phyloP scores from a whole-genome alignment of 257 asterid genomes.

The Phtheirospermum japonicum region DNA sequence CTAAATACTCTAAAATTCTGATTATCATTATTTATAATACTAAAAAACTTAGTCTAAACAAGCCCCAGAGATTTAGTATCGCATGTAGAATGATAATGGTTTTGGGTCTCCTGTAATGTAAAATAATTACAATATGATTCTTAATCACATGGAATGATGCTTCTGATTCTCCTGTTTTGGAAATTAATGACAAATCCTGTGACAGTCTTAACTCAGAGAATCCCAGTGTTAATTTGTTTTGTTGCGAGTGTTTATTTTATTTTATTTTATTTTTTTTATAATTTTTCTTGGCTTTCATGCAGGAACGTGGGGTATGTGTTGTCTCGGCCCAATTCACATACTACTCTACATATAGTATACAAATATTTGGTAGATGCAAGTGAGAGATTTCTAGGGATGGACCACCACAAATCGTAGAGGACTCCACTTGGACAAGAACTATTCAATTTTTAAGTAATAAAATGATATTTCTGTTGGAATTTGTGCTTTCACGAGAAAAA shows the following conservation, averaged over 20 bases:
- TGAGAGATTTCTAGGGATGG: slow-evolving; percentile 2
- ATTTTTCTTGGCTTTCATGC: too few species aligned
- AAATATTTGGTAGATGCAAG: background rate
- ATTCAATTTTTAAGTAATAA: background rate
- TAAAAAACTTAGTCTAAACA: too few species aligned
- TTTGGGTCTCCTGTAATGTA: too few species aligned
- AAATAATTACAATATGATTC: too few species aligned
- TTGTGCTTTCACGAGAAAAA: background rate
- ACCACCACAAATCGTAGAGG: slow-evolving; percentile 4
- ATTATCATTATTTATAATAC: too few species aligned
- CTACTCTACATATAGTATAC: background rate
- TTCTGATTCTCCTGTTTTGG: slow-evolving; percentile 18
- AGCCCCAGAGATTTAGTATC: too few species aligned
- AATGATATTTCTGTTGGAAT: background rate
- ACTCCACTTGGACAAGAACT: background rate
- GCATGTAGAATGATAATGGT: too few species aligned
- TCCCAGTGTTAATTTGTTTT: slow-evolving; percentile 33
- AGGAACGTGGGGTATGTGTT: slow-evolving; percentile 8
- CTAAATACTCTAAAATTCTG: too few species aligned
- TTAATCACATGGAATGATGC: slow-evolving; percentile 41
- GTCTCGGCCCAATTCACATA: background rate
- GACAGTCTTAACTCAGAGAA: slow-evolving; percentile 25
- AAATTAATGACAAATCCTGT: slow-evolving; percentile 19
- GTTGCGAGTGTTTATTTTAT: too few species aligned
- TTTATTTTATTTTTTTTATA: too few species aligned